These are phyloP conservation scores for Lactifluus pinguis DNA, from an alignment of 768 basidiomycete species.

Conservation along the genomic window DNA sequence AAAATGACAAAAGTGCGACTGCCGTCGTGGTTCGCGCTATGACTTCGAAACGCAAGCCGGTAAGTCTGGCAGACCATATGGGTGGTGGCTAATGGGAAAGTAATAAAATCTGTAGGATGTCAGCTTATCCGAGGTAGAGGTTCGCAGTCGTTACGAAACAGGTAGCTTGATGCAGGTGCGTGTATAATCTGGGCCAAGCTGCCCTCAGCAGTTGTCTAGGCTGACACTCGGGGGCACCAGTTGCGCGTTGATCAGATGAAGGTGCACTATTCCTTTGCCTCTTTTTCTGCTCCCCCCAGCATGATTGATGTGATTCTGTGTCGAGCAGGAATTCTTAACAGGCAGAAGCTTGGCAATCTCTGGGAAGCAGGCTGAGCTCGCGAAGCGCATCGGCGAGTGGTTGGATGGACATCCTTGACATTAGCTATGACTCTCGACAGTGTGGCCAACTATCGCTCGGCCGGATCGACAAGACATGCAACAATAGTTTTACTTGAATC, in stretches of 20 bases:
- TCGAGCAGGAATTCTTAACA: conserved; percentile 58
- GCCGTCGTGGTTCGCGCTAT: conserved; percentile 35
- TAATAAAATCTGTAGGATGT: conserved; percentile 37
- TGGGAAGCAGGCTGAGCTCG: conserved; percentile 66
- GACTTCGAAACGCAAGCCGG: conserved; percentile 66
- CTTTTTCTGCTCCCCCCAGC: neutral
- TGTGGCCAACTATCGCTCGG: neutral
- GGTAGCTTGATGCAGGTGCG: conserved; percentile 59
- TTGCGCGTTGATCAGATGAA: conserved; percentile 73
- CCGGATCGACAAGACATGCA: neutral
- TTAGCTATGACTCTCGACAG: neutral
- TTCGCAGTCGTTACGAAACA: conserved; percentile 53
- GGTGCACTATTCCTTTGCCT: conserved; percentile 32
- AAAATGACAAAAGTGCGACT: conserved; percentile 55
- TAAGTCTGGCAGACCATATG: conserved; percentile 28
- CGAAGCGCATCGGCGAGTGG: conserved; percentile 60
- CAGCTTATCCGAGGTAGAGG: conserved; percentile 60
- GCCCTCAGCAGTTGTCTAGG: neutral
- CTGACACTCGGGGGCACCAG: conserved; percentile 29
- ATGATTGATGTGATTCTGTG: conserved; percentile 9
- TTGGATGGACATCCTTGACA: conserved; percentile 32
- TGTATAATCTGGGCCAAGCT: neutral
- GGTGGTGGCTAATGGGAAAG: neutral
- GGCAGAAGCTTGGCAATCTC: conserved; percentile 49
- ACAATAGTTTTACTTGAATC: neutral